Conservation (phyloP, 2,329 filamentous ascomycete genomes). For the Aspergillus phoenicis region DNA sequence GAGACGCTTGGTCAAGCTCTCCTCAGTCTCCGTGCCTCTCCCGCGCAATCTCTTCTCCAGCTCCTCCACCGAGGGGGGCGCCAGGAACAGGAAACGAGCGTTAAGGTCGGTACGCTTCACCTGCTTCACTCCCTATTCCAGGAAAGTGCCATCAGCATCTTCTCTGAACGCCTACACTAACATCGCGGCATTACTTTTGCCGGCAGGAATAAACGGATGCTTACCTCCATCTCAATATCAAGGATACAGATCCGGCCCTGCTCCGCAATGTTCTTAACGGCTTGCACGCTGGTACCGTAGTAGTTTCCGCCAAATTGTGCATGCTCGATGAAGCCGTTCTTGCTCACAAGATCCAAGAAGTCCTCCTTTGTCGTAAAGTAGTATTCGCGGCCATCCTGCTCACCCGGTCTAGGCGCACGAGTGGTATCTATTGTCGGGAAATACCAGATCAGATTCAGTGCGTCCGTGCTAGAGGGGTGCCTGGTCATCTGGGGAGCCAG, state of each 20-base stretch:
- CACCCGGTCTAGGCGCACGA: slow-evolving; percentile 71
- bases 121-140: slow-evolving; percentile 77
- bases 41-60: slow-evolving; percentile 75
- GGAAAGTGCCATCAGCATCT: slow-evolving; percentile 2
- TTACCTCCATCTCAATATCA: slow-evolving; percentile 94
- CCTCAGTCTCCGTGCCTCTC: slow-evolving; percentile 76
- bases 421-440: slow-evolving; percentile 68
- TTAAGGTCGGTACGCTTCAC: slow-evolving; percentile 74
- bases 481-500: not conserved
- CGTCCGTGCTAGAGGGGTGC: no score
- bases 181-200: not conserved
- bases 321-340: slow-evolving; percentile 80
- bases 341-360: slow-evolving; percentile 69
- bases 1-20: slow-evolving; percentile 67
- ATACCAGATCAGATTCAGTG: not conserved
- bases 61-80: slow-evolving; percentile 73
- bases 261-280: slow-evolving; percentile 73
- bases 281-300: slow-evolving; percentile 82
- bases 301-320: slow-evolving; percentile 82
- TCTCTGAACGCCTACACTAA: not conserved
- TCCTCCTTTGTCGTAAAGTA: slow-evolving; percentile 69
- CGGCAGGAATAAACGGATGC: not conserved
- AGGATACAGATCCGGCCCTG: slow-evolving; percentile 76
- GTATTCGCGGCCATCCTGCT: slow-evolving; percentile 78
- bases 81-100: slow-evolving; percentile 81